phyloP scores from a whole-genome alignment of 352 stramenopile genomes.

The Pythium monospermum region DNA sequence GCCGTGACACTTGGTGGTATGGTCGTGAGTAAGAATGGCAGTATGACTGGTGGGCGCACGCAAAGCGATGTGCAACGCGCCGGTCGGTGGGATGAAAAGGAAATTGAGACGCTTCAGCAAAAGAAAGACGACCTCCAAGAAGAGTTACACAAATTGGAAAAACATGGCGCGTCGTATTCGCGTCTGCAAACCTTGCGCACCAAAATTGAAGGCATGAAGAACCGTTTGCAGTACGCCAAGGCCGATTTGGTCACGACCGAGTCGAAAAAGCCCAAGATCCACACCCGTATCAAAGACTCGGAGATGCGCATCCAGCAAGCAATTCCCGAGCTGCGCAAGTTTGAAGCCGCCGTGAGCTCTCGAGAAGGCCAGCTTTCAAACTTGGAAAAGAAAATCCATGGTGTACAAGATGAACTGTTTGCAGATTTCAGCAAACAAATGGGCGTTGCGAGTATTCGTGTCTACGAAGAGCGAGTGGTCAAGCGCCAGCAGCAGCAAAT shows the following conservation, averaged over 20 bases:
- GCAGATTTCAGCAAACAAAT: conserved; percentile 71
- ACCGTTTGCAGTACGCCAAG: conserved; percentile 68
- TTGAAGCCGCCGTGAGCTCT: conserved; percentile 41
- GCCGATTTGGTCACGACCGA: conserved; percentile 71
- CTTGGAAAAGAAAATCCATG: conserved; percentile 61
- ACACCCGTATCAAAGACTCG: conserved; percentile 50
- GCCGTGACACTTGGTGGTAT: conserved; percentile 93
- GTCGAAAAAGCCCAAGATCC: conserved; percentile 61
- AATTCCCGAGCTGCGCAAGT: conserved; percentile 67
- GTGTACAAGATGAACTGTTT: conserved; percentile 85
- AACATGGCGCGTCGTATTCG: conserved; percentile 63
- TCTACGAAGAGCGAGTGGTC: conserved; percentile 93
- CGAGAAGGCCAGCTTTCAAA: conserved; percentile 35
- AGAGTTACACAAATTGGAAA: conserved; percentile 54
- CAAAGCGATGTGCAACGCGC: conserved; percentile 79
- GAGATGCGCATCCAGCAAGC: conserved; percentile 39
- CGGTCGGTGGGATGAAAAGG: conserved; percentile 91
- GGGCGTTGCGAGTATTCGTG: conserved; percentile 75
- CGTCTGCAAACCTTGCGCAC: conserved; percentile 61
- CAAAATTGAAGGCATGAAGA: conserved; percentile 65
- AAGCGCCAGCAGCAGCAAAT: conserved; percentile 75
- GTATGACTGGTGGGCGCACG: conserved; percentile 96
- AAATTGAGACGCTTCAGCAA: conserved; percentile 78
- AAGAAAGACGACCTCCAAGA: conserved; percentile 83
- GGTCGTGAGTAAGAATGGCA: conserved; percentile 97